A percentile compares a stretch with the other conserved stretches of the same genome.
phyloP scores from a whole-genome alignment of 2,329 filamentous ascomycete species.

The Chlorencoelia australis region DNA sequence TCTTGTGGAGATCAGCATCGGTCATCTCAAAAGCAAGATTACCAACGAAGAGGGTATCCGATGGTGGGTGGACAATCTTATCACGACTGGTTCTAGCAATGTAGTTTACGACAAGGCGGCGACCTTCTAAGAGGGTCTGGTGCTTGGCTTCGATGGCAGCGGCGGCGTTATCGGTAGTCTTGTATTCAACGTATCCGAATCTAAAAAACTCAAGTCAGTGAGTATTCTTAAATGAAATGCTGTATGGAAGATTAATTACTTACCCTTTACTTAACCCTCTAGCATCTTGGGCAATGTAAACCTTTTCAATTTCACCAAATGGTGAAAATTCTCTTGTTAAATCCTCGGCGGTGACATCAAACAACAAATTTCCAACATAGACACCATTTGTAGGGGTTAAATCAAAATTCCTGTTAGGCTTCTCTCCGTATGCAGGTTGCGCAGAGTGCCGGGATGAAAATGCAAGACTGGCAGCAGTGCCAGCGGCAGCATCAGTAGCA shows the following conservation, averaged over 20 bases:
- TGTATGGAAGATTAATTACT: constrained; percentile 16
- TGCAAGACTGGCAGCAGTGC: constrained; percentile 10
- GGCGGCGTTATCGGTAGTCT: constrained; percentile 40
- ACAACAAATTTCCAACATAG: constrained; percentile 62
- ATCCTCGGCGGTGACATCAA: constrained; percentile 52
- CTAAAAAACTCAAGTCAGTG: constrained; percentile 29
- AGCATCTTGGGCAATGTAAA: constrained; percentile 48
- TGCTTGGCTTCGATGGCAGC: constrained; percentile 48
- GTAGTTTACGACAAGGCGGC: constrained; percentile 52
- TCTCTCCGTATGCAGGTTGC: no score
- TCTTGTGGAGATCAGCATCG: constrained; percentile 68
- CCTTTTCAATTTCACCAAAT: constrained; percentile 44
- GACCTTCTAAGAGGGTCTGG: constrained; percentile 51
- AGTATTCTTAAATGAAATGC: neutral
- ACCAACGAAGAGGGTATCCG: constrained; percentile 67
- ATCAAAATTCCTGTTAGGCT: no score
- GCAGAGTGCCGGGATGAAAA: no score
- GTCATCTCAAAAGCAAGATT: constrained; percentile 82
- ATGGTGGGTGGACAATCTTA: constrained; percentile 35
- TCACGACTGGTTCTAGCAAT: constrained; percentile 21
- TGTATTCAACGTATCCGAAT: constrained; percentile 58
- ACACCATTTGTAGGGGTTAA: constrained; percentile 29
- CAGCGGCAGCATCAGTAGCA: constrained; percentile 4
- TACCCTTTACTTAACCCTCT: constrained; percentile 62
- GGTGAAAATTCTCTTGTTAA: constrained; percentile 46